phyloP scores from a whole-genome alignment of 2,329 filamentous ascomycete species.

The Penicillium thymicola region DNA sequence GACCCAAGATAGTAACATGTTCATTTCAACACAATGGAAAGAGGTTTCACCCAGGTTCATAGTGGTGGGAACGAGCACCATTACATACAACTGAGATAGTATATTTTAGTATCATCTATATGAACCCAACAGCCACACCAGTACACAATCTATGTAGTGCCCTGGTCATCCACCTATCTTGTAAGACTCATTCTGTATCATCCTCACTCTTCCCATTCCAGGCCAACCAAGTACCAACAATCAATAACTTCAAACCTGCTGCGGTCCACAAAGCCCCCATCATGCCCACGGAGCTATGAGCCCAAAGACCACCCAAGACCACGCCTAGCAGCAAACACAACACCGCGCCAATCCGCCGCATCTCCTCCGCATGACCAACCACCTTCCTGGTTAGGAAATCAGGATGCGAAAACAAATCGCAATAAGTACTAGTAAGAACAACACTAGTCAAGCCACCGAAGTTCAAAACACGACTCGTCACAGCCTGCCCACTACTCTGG shows the following conservation, averaged over 20 bases:
- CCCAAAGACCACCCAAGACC: constrained; percentile 54
- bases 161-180: no score
- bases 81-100: background rate
- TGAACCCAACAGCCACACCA: background rate
- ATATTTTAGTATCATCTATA: background rate
- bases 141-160: background rate
- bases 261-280: constrained; percentile 60
- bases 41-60: background rate
- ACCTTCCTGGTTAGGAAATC: constrained; percentile 44
- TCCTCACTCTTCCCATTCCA: constrained; percentile 52
- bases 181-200: background rate
- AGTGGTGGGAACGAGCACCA: background rate
- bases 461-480: constrained; percentile 67
- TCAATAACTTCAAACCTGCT: constrained; percentile 53
- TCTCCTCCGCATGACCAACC: constrained; percentile 50
- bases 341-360: constrained; percentile 51
- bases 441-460: constrained; percentile 72
- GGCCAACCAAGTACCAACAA: constrained; percentile 57
- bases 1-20: no score
- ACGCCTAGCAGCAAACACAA: constrained; percentile 54
- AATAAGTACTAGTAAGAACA: constrained; percentile 77
- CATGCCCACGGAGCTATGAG: constrained; percentile 51
- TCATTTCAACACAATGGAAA: background rate
- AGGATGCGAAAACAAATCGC: constrained; percentile 70
- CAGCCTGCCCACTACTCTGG: constrained; percentile 73